A percentile compares a stretch with the other conserved stretches of the same genome.
These are phyloP conservation scores for Taphrina populina DNA, from an alignment of 1,139 yeast genomes.

Conservation along the genomic window DNA sequence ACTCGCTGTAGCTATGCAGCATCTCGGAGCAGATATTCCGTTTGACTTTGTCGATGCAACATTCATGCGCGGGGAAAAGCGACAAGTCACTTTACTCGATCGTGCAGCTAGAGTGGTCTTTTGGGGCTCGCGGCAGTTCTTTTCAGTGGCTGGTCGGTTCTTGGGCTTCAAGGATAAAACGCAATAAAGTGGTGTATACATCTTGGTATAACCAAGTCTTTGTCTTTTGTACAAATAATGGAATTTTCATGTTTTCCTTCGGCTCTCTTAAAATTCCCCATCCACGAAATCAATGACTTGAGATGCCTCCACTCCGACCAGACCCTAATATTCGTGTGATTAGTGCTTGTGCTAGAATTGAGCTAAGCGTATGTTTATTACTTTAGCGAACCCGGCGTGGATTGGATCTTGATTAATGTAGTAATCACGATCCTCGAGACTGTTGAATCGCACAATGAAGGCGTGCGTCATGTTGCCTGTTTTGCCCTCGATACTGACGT, in stretches of 20 bases:
- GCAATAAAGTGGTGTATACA: no score
- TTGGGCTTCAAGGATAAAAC: no score
- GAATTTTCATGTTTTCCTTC: background rate
- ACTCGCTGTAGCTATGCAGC: conserved; percentile 24
- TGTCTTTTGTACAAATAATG: background rate
- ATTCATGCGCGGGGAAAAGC: conserved; percentile 31
- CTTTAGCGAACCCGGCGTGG: conserved; percentile 23
- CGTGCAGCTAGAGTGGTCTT: conserved; percentile 9
- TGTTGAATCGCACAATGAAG: conserved; percentile 15
- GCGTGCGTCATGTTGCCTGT: conserved; percentile 23
- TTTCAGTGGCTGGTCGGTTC: background rate
- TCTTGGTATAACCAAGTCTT: no score
- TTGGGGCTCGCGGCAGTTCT: background rate
- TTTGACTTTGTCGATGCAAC: conserved; percentile 32
- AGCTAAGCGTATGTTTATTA: background rate
- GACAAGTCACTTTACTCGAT: conserved; percentile 12
- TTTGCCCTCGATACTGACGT: conserved; percentile 28
- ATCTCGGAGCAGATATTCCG: conserved; percentile 23
- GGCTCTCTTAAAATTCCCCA: conserved; percentile 1
- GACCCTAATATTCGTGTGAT: background rate
- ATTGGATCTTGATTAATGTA: conserved; percentile 26
- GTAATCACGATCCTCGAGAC: conserved; percentile 27
- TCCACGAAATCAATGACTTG: conserved; percentile 16
- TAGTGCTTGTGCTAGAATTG: background rate
- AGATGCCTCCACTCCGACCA: conserved; percentile 9